Percentiles rank a stretch among this genome's conserved stretches.
Evolutionary conservation across 352 stramenopile species (phyloP).

Genomic region (Poterioochromonas sp.): DNA sequence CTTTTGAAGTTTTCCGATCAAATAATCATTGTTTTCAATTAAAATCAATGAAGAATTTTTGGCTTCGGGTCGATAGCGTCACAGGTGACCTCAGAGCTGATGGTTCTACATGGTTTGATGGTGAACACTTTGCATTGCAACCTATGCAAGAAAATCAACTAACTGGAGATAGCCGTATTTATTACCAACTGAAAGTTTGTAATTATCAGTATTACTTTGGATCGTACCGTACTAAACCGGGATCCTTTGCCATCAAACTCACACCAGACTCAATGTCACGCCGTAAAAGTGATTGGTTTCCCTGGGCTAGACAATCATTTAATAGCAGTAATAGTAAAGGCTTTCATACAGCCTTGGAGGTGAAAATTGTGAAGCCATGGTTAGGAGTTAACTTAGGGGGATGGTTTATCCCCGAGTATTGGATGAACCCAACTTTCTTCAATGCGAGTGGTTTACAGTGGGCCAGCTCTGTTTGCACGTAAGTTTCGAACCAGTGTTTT

Average conservation of each 20-base stretch:
- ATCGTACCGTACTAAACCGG: background rate
- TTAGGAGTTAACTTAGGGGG: conserved; percentile 6
- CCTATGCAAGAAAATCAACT: background rate
- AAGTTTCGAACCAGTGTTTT: too few relatives aligned
- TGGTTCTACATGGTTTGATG: background rate
- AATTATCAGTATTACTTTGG: background rate
- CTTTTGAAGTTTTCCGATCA: background rate
- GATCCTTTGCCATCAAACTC: background rate
- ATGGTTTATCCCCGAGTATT: conserved; percentile 9
- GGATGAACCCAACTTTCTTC: conserved; percentile 7
- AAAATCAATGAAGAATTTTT: background rate
- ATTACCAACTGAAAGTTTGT: background rate
- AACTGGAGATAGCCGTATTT: background rate
- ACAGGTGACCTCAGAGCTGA: background rate
- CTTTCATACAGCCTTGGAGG: background rate
- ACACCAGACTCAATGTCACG: background rate
- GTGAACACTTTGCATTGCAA: background rate
- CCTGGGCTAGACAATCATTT: background rate
- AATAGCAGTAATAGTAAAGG: background rate
- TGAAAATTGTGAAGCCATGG: background rate
- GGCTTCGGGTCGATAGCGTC: background rate
- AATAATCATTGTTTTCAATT: background rate
- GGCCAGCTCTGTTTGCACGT: background rate
- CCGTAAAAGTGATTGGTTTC: background rate
- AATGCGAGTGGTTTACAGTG: background rate